Conservation (phyloP, 2,329 filamentous ascomycete genomes). For the Fusarium musae region DNA sequence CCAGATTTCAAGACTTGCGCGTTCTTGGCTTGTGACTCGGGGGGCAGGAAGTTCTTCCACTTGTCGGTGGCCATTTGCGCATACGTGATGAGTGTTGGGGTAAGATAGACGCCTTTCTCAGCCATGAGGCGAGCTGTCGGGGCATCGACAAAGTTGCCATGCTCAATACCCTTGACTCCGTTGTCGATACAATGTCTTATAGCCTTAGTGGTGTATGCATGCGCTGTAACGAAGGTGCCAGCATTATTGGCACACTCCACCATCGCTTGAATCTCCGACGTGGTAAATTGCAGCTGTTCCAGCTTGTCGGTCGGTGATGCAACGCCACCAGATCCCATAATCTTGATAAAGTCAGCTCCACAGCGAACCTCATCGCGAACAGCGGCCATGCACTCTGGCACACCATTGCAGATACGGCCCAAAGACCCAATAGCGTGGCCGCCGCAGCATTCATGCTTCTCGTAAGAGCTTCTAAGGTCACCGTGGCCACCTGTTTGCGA, state of each 20-base stretch:
- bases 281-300: neutral
- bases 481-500: conserved; percentile 69
- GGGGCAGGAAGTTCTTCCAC: neutral
- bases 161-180: conserved; percentile 4
- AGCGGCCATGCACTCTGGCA: neutral
- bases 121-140: neutral
- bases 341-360: conserved; percentile 1
- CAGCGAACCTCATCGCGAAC: neutral
- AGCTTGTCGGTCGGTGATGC: neutral
- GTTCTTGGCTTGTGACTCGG: neutral
- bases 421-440: conserved; percentile 46
- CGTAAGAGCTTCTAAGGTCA: conserved; percentile 58
- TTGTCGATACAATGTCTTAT: conserved; percentile 60
- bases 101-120: neutral
- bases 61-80: neutral
- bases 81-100: neutral
- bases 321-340: neutral
- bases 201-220: conserved; percentile 49
- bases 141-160: neutral
- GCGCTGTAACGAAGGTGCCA: neutral
- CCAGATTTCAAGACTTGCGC: neutral
- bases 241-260: neutral
- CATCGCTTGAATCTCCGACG: neutral
- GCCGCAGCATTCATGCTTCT: conserved; percentile 55
- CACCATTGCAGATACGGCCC: conserved; percentile 45